phyloP scores from a whole-genome alignment of 2,329 filamentous ascomycete species.

The Sclerotinia borealis region DNA sequence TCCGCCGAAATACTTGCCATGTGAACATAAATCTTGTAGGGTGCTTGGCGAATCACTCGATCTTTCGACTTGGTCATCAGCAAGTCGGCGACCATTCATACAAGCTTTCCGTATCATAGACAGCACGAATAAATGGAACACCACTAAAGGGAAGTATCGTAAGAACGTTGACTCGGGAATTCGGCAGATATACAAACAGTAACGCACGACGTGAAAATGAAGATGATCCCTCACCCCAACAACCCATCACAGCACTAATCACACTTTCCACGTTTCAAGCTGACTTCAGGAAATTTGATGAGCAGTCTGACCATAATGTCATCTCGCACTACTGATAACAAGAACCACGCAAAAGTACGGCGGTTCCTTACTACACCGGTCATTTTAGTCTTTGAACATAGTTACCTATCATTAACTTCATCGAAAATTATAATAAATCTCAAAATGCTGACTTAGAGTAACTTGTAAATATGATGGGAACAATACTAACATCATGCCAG shows the following conservation, averaged over 20 bases:
- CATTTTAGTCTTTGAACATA: not conserved
- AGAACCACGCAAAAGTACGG: not conserved
- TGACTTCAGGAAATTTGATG: not conserved
- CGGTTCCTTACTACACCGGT: not conserved
- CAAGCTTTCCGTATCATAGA: not conserved
- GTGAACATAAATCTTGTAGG: not conserved
- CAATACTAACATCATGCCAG: no score
- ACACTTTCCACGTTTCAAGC: not conserved
- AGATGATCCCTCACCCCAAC: not conserved
- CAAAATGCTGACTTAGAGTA: not conserved
- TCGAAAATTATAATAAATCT: not conserved
- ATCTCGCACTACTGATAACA: not conserved
- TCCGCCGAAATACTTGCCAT: no score
- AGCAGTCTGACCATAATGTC: not conserved
- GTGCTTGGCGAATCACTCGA: not conserved
- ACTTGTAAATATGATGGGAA: no score
- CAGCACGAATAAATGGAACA: no score
- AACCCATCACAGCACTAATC: not conserved
- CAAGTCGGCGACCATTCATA: not conserved
- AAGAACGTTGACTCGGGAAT: not conserved
- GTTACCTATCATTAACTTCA: not conserved
- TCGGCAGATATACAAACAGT: not conserved
- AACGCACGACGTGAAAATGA: not conserved
- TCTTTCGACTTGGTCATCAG: not conserved
- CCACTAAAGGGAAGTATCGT: not conserved